phyloP scores from a whole-genome alignment of 345 rosid genomes.

The Firmiana major region DNA sequence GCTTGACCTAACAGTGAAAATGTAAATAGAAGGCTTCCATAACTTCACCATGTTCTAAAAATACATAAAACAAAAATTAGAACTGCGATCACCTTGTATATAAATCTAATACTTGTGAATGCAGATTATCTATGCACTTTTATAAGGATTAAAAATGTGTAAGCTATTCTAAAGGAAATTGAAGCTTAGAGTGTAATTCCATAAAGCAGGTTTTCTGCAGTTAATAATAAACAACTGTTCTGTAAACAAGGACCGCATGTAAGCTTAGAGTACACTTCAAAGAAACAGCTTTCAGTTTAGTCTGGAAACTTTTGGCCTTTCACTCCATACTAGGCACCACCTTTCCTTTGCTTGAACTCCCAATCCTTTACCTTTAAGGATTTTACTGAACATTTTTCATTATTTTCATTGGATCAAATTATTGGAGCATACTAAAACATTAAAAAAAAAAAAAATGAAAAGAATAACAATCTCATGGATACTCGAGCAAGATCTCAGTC shows the following conservation, averaged over 20 bases:
- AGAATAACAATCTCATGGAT: not conserved
- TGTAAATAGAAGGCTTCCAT: not conserved
- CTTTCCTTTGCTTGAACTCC: too few relatives aligned
- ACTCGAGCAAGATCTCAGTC: not conserved
- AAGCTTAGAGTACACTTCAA: not conserved
- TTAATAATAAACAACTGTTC: not conserved
- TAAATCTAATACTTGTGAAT: not conserved
- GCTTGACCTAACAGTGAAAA: not conserved
- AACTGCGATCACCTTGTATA: not conserved
- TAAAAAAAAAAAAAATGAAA: not conserved
- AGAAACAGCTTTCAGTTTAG: not conserved
- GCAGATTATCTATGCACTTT: not conserved
- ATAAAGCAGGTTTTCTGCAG: not conserved
- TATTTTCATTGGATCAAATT: not conserved
- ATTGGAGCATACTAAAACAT: not conserved
- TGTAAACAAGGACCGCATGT: not conserved
- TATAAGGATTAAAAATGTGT: not conserved
- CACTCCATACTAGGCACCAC: not conserved
- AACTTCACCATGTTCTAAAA: not conserved
- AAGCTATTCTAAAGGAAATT: not conserved
- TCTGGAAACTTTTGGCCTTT: not conserved
- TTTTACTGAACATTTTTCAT: not conserved
- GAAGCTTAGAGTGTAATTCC: too few relatives aligned
- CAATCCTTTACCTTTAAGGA: not conserved
- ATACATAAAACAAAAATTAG: not conserved